phyloP scores from a whole-genome alignment of 83 land plant species.

The Picea mariana region DNA sequence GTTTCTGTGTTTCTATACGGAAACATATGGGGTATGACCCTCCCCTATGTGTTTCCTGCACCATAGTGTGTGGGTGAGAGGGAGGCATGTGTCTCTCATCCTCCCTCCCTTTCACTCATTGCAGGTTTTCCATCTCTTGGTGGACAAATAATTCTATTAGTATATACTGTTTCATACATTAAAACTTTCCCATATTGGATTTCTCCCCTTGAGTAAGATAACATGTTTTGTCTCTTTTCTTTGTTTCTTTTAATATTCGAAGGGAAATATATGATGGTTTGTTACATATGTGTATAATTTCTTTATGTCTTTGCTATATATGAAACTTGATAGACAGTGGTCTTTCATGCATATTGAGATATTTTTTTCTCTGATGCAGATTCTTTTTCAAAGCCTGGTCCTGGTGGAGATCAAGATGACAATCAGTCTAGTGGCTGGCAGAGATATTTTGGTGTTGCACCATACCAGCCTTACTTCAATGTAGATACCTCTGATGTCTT shows the following conservation, averaged over 20 bases:
- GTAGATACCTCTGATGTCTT: constrained; percentile 96
- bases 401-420: constrained; percentile 53
- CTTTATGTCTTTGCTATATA: neutral
- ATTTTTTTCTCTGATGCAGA: constrained; percentile 45
- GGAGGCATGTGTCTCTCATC: no score
- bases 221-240: no score
- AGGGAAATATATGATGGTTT: neutral
- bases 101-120: no score
- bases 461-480: constrained; percentile 95
- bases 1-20: no score
- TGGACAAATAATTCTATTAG: no score
- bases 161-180: no score
- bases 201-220: no score
- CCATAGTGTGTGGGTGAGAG: no score
- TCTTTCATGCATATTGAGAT: neutral
- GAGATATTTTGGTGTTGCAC: constrained; percentile 57
- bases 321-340: neutral
- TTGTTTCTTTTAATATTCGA: neutral
- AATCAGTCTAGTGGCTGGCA: constrained; percentile 71
- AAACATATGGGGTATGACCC: no score
- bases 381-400: constrained; percentile 84
- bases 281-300: neutral
- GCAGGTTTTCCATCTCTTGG: no score
- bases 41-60: no score
- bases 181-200: no score